Evolutionary conservation across 2,329 filamentous ascomycete genomes (phyloP).

Genomic region (Bipolaris sorokiniana): DNA sequence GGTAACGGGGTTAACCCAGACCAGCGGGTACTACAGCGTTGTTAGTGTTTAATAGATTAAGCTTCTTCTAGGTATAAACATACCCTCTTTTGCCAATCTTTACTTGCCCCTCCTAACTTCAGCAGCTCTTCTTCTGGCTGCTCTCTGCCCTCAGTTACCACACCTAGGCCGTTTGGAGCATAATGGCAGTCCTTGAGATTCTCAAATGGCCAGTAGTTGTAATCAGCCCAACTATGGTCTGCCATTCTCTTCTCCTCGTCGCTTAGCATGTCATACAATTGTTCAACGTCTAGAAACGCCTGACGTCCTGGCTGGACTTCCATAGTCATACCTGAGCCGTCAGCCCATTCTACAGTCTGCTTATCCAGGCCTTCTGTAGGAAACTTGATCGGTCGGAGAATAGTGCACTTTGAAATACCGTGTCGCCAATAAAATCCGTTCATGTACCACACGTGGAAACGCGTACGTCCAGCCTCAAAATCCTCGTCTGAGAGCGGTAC

Average conservation of each 20-base stretch:
- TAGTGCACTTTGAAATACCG: slow-evolving; percentile 1
- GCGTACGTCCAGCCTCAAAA: slow-evolving; percentile 6
- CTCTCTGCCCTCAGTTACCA: slow-evolving; percentile 6
- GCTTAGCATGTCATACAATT: slow-evolving; percentile 7
- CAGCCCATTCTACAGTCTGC: slow-evolving; percentile 8
- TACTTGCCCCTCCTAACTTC: neutral
- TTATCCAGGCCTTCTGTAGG: neutral
- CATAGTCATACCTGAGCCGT: neutral
- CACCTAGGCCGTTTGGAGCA: slow-evolving; percentile 4
- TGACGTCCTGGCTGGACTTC: slow-evolving; percentile 4
- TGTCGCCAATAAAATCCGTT: slow-evolving; percentile 1
- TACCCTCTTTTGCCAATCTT: slow-evolving; percentile 8
- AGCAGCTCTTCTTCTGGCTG: slow-evolving; percentile 2
- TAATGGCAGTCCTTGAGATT: slow-evolving; percentile 7
- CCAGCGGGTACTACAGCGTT: neutral
- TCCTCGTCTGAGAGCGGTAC: slow-evolving; percentile 7
- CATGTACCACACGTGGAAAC: slow-evolving; percentile 7
- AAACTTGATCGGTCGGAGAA: slow-evolving; percentile 7
- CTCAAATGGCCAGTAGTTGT: slow-evolving; percentile 3
- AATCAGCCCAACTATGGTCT: slow-evolving; percentile 7
- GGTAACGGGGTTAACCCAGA: slow-evolving; percentile 8
- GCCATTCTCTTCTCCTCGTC: slow-evolving; percentile 7
- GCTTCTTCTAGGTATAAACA: neutral
- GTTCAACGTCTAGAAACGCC: slow-evolving; percentile 4
- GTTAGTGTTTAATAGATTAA: neutral